Evolutionary conservation across 1,139 yeast genomes (phyloP), one percentile per base, ranked within the genome.

Genomic region (Torulaspora pretoriensis): DNA sequence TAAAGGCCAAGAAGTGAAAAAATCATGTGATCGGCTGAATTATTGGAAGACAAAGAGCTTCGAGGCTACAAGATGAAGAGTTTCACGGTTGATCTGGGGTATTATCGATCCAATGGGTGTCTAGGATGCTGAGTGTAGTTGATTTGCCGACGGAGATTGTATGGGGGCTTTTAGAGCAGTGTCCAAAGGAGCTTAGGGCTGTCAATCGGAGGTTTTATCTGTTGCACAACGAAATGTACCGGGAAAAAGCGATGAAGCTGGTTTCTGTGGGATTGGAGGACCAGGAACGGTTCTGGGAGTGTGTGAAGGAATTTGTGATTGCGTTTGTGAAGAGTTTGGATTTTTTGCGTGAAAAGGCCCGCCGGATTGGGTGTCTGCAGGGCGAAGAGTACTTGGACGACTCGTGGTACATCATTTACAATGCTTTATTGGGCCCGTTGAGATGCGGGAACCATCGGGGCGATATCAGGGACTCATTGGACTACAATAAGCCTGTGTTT

Each of bases 401-500:
- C 32, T 56, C 60, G 7, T 56, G 60, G 60, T 46, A 49, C 16
- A 42, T 55, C 24, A 39, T 56, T 3, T 52, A 51, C 37, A 48
- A 49, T 31, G 40, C 51, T 2, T 32, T 56, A 35, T 32, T 28
- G 17, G 38, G 45, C n/a, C 48, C 49, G 10, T 30, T 45, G 40
- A 47, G 37, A 13, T 46, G 49, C 16, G 38, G 40, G 35, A 46
- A 46, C 35, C 37, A 38, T 16, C 34, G 38, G n/a, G 40, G 28
- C 4, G 12, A 30, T 8, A 38, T 28, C 8, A 31, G 43, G 17
- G 50, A 43, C 22, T 39, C 46, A 4, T 29, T 43, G 14, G 50
- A 47, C 24, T 35, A 35, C 24, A 47, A 47, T 24, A 41, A 38
- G 24, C 48, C 48, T 8, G 43, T 46, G 13, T 46, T 40, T 13